Conservation (phyloP, 345 rosid species). For the Dimocarpus longan region DNA sequence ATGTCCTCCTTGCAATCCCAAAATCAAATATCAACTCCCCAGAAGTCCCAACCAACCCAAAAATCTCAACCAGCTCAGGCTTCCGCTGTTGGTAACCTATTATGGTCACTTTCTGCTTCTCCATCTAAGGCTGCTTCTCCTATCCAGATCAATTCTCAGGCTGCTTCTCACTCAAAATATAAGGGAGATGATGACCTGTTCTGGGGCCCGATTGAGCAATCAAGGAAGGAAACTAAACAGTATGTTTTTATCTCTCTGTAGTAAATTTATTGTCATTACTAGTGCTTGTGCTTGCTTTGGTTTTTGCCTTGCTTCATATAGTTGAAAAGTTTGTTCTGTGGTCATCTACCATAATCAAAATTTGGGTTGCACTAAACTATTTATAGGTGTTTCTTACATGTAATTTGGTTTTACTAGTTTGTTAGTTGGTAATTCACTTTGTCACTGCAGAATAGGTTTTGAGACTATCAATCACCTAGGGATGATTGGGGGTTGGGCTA, state of each 20-base stretch:
- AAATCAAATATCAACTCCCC: conserved; percentile 50
- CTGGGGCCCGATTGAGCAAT: conserved; percentile 91
- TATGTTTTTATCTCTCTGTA: conserved; percentile 37
- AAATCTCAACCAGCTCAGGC: conserved; percentile 60
- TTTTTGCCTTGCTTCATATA: background rate
- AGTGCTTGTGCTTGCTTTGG: background rate
- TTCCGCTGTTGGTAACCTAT: conserved; percentile 40
- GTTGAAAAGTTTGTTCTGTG: background rate
- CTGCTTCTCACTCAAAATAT: conserved; percentile 59
- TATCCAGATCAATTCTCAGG: conserved; percentile 49
- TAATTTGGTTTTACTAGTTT: background rate
- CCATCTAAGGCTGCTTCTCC: conserved; percentile 66
- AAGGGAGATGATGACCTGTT: conserved; percentile 89
- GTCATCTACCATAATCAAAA: background rate
- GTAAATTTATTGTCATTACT: background rate
- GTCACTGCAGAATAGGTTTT: background rate
- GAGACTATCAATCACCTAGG: background rate
- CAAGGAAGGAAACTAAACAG: conserved; percentile 76
- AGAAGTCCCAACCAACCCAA: conserved; percentile 57
- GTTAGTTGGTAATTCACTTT: background rate
- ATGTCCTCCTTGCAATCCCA: conserved; percentile 46
- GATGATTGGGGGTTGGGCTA: background rate
- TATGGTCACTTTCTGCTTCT: conserved; percentile 62
- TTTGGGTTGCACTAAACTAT: background rate
- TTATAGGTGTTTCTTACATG: background rate